Evolutionary conservation across 495 filamentous ascomycete genomes (phyloP), one percentile per base, ranked within the genome.

Genomic region (Ramalina peruviana): DNA sequence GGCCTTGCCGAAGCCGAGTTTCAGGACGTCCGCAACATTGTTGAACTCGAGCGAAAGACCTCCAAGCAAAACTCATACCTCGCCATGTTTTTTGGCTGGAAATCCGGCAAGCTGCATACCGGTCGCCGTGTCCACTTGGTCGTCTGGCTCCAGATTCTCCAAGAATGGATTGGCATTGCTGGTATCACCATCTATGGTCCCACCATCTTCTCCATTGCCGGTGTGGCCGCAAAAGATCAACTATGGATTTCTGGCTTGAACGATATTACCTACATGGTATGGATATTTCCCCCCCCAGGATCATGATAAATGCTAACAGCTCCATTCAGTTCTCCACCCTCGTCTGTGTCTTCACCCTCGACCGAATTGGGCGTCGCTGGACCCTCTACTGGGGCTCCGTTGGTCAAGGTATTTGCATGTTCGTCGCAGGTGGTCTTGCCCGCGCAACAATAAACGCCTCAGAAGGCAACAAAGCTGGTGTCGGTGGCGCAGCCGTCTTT

Each of bases 71-170:
- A 75, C 11, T 78, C 72, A 1, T 85, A 84, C 55, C 58, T 72
- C 9, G 60, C 70, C 2, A 84, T 84, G 80, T 60, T 83, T 9
- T 79, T 81, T 52, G 80, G 80, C 12, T 71, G 73, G 46, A 74
- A 73, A 40, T 75, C 72, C 0, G 79, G 79, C 0, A 76, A 82
- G 37, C 60, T 85, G 20, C 80, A 85, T 52, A 78, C 77, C 11
- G 81, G 72, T 3, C 70, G 81, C 3, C 71, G 81, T 7, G 79
- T 83, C 21, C 80, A 84, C 56, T 68, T 85, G 11, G 79, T 83
- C 16, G 71, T 85, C 40, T 85, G 80, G 80, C 62, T 85, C 10
- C 78, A 85, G 63, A 82, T 86, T 40, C 74, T 85, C 64, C 80
- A 83, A 54, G 80, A 83, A 58, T 85, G 80, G 80, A 48, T 48